Evolutionary conservation across 2,329 filamentous ascomycete genomes (phyloP), one percentile per base, ranked within the genome.

Genomic region (Monilinia fructigena): DNA sequence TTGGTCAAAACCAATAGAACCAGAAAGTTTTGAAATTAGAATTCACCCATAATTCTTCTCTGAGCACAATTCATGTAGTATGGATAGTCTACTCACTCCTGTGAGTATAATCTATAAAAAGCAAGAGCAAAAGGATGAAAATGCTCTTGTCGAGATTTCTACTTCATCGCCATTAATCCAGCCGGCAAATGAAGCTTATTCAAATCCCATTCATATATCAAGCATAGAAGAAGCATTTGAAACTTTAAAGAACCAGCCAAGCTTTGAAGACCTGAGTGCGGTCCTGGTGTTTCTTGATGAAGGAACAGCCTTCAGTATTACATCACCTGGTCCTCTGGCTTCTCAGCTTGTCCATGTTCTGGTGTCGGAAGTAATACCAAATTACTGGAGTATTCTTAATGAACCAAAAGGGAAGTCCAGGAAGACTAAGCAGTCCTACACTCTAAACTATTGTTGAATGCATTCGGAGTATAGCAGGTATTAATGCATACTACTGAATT

Each of bases 321-420:
- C 82, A 55, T 77, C 80, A 3, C 88, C 92, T 4, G 84, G 84
- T 42, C 88, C 93, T 1, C 79, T 86, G 68, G 85, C 87, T 66
- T 87, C 92, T 26, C 90, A 93, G 72, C 85, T 97, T 42, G 81
- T 94, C 63, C 88, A 93, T 74, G 80, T 86, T 3, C 79, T 99
- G 47, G 86, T 96, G 67, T 88, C 85, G 20, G 85, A 88, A 42
- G 93, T 90, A 35, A 80, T 92, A 10, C 90, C 91, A 1, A 91
- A 93, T 74, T 96, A 94, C 77, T 98, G 95, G 94, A 75, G 81
- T 3, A 73, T 86, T 11, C 74, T 94, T 20, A 78, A 81, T 48
- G 82, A 85, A 66, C 79, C 78, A n/a, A 68, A 74, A 76, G 74
- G 3, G 40, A 75, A 38, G 67, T 71, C 3, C 47, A 69, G 28